Base-by-base conservation (phyloP, 164 flowering plant species). In the Chimonanthus salicifolius region DNA sequence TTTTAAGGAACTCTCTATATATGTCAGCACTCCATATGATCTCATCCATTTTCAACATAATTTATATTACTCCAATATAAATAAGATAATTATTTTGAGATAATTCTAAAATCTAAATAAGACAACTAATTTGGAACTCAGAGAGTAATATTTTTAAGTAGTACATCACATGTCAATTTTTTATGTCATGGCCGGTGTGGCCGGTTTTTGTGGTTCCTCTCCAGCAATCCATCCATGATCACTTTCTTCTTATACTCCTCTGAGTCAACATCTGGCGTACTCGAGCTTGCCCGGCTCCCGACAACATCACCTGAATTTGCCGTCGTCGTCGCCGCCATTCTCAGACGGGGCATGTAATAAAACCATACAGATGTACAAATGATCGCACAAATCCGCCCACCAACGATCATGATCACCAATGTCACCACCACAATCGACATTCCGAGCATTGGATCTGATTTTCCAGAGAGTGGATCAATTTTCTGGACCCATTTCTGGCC, bases 351-450 rank as follows among this genome's bases (percentile, higher is more conserved):
- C 5, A 82, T 45, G 68, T 86, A 82, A 48, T 80, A 89, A 3
- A 87, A 75, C 87, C 88, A 88, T 1, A 85, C 87, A 5, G 84
- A 78, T 43, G 86, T 82, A 66, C 85, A 86, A 1, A 89, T 49
- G 74, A 91, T 83, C 15, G 92, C 97, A 54, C 87, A 87, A 0
- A 85, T 0, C 15, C 85, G 77, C 4, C 93, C 97, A 83, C 87
- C 87, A 2, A 88, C 3, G 4, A 85, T 7, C 86, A 85, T 80
- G 10, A 87, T 82, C 0, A 75, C 49, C 16, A 90, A 65, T 2
- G 80, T 82, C 75, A 87, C 84, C 64, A 84, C 6, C 5, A 90
- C 15, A 20, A 90, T 74, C 4, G 86, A 83, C 79, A 87, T 20
- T 4, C 90, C 92, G 2, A 83, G 46, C 3, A 78, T 2, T 10